Conservation (phyloP, 495 filamentous ascomycete genomes). For the Penicillium paradoxum region DNA sequence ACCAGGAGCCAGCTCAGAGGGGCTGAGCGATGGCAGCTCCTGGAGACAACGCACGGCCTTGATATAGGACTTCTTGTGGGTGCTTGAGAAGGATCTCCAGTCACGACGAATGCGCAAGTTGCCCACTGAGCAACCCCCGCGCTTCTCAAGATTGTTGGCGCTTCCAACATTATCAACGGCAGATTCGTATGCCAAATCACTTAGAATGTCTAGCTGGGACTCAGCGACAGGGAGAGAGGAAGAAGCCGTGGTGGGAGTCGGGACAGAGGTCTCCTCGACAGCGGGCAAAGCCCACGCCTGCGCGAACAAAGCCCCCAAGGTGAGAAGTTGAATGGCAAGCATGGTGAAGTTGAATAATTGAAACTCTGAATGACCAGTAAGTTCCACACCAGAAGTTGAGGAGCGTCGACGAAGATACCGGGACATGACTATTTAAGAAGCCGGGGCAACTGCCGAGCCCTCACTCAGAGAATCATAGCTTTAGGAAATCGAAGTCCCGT, state of each 20-base stretch:
- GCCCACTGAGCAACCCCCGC: slow-evolving; percentile 44
- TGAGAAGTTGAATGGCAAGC: slow-evolving; percentile 13
- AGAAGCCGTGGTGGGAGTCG: slow-evolving; percentile 14
- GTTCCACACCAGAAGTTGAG: background rate
- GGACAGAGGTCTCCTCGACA: background rate
- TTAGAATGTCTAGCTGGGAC: slow-evolving; percentile 16
- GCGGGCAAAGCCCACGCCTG: slow-evolving; percentile 11
- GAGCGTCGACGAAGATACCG: background rate
- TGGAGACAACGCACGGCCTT: slow-evolving; percentile 61
- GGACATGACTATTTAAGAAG: background rate
- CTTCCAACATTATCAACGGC: slow-evolving; percentile 9
- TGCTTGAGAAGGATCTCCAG: slow-evolving; percentile 32
- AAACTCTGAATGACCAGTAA: background rate
- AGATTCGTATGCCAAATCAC: slow-evolving; percentile 13
- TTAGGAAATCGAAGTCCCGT: too few species aligned
- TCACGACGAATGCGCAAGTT: slow-evolving; percentile 46
- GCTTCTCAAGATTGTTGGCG: slow-evolving; percentile 21
- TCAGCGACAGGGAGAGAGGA: slow-evolving; percentile 16
- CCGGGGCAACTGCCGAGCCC: too few species aligned
- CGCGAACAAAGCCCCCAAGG: slow-evolving; percentile 8
- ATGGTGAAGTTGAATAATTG: slow-evolving; percentile 6
- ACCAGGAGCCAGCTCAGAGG: slow-evolving; percentile 38
- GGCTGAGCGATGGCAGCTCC: slow-evolving; percentile 42
- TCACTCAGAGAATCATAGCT: too few species aligned
- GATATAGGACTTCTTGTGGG: slow-evolving; percentile 55